phyloP scores from a whole-genome alignment of 345 rosid species.

The Carallia pectinifolia region DNA sequence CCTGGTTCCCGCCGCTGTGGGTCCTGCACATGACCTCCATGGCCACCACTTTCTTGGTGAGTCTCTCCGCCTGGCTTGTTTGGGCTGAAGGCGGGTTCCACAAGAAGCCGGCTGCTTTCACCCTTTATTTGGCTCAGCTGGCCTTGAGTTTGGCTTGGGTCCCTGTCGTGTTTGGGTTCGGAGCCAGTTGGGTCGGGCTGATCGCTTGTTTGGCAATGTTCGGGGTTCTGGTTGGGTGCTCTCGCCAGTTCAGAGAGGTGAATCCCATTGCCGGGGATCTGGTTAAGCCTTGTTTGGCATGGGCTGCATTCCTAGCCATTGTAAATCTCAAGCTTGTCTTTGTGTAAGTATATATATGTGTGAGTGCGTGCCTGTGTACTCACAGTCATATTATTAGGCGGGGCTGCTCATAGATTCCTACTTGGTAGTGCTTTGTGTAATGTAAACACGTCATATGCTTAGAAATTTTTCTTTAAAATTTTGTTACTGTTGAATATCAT shows the following conservation, averaged over 20 bases:
- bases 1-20: constrained; percentile 68
- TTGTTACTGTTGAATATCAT: too few species aligned
- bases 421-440: too few species aligned
- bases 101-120: constrained; percentile 46
- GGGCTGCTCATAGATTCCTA: too few species aligned
- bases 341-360: constrained; percentile 15
- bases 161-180: constrained; percentile 47
- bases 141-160: constrained; percentile 54
- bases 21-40: constrained; percentile 49
- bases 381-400: not conserved
- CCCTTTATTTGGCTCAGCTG: constrained; percentile 54
- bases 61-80: constrained; percentile 81
- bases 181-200: constrained; percentile 50
- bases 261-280: constrained; percentile 68
- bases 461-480: too few species aligned
- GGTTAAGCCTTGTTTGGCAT: constrained; percentile 71
- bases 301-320: constrained; percentile 60
- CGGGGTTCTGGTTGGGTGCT: constrained; percentile 57
- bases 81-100: constrained; percentile 95
- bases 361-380: too few species aligned
- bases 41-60: constrained; percentile 55
- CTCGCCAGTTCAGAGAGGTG: constrained; percentile 45
- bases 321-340: constrained; percentile 60
- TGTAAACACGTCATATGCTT: too few species aligned
- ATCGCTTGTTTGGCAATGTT: constrained; percentile 37